A percentile compares a stretch with the other conserved stretches of the same genome.
Evolutionary conservation across 495 filamentous ascomycete species (phyloP).

Genomic region (Tetracladium setigerum): DNA sequence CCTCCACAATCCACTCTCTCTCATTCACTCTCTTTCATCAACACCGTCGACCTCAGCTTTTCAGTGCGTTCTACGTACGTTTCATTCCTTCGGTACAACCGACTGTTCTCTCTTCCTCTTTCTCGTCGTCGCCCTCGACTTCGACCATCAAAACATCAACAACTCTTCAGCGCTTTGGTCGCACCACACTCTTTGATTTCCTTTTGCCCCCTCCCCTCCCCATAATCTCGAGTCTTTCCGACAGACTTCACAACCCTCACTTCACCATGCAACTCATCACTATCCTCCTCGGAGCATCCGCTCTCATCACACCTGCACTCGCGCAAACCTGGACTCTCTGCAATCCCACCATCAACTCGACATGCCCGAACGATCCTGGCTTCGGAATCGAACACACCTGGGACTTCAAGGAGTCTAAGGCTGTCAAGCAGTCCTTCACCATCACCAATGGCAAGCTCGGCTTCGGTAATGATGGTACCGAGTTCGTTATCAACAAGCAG

Average conservation of each 20-base stretch:
- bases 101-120: too few relatives aligned
- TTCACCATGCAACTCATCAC: slow-evolving; percentile 14
- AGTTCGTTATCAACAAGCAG: slow-evolving; percentile 63
- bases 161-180: neutral
- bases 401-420: slow-evolving; percentile 58
- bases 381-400: slow-evolving; percentile 49
- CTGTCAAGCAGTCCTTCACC: slow-evolving; percentile 48
- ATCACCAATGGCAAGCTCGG: slow-evolving; percentile 49
- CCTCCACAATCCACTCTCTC: too few relatives aligned
- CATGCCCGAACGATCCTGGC: slow-evolving; percentile 57
- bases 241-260: neutral
- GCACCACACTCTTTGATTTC: slow-evolving; percentile 12
- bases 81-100: slow-evolving; percentile 9
- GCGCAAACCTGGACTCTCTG: slow-evolving; percentile 62
- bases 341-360: slow-evolving; percentile 51
- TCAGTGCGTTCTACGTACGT: slow-evolving; percentile 15
- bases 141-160: neutral
- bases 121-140: neutral
- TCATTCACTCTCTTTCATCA: too few relatives aligned
- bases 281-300: slow-evolving; percentile 14
- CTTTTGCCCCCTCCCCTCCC: neutral
- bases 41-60: neutral
- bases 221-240: neutral
- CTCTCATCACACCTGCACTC: slow-evolving; percentile 27
- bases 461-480: slow-evolving; percentile 50